phyloP scores from a whole-genome alignment of 108 stramenopile genomes.

The Mediolabrus comicus region DNA sequence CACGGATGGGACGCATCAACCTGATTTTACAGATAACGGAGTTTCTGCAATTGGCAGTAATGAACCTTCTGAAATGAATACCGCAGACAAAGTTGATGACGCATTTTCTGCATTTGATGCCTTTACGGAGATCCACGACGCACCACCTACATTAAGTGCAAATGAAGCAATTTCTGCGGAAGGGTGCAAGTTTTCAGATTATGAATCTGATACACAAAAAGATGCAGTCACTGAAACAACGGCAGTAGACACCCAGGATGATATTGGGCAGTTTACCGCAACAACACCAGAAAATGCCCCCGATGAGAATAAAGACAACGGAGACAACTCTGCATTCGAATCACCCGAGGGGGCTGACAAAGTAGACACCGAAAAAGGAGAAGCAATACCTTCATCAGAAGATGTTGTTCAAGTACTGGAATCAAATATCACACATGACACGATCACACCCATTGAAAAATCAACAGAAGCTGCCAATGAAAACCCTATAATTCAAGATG shows the following conservation, averaged over 20 bases:
- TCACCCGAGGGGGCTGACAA: not conserved
- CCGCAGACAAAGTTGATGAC: not conserved
- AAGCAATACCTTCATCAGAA: not conserved
- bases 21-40: not conserved
- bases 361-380: not conserved
- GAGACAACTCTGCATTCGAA: not conserved
- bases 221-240: not conserved
- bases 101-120: conserved; percentile 17
- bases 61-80: not conserved
- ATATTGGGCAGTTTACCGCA: not conserved
- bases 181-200: not conserved
- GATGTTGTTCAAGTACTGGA: not conserved
- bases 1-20: not conserved
- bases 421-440: too few relatives aligned
- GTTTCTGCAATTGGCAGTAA: not conserved
- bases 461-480: too few relatives aligned
- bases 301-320: not conserved
- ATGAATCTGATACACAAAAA: not conserved
- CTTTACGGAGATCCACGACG: not conserved
- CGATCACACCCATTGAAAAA: too few relatives aligned
- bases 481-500: too few relatives aligned
- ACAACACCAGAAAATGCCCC: not conserved
- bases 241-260: not conserved
- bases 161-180: not conserved
- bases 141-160: not conserved